Conservation (phyloP, 2,329 filamentous ascomycete species). For the Ophiostoma montium region DNA sequence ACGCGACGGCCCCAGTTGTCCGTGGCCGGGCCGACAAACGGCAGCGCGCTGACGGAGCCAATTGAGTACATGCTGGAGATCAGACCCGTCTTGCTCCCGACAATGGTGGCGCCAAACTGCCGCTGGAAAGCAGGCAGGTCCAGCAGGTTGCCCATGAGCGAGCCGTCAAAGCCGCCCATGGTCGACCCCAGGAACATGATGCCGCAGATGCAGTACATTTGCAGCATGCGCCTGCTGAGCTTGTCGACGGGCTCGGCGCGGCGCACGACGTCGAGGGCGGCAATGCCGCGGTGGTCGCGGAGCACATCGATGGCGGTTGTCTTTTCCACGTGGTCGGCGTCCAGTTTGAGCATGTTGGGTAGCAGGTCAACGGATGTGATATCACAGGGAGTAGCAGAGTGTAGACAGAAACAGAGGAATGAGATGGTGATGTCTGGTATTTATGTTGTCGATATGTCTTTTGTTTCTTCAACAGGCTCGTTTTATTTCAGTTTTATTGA, state of each 20-base stretch:
- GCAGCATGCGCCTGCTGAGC: slow-evolving; percentile 24
- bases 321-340: not conserved
- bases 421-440: too few relatives aligned
- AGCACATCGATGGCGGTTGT: slow-evolving; percentile 6
- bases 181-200: slow-evolving; percentile 39
- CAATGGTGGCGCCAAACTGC: slow-evolving; percentile 8
- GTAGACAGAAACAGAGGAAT: too few relatives aligned
- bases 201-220: slow-evolving; percentile 33
- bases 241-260: slow-evolving; percentile 6
- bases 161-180: slow-evolving; percentile 42
- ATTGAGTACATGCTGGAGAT: slow-evolving; percentile 4
- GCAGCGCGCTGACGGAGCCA: slow-evolving; percentile 2
- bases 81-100: slow-evolving; percentile 2
- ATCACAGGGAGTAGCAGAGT: too few relatives aligned
- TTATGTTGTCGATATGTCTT: too few relatives aligned
- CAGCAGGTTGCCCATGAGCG: slow-evolving; percentile 10
- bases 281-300: slow-evolving; percentile 3
- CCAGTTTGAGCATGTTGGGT: too few relatives aligned
- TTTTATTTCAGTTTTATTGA: too few relatives aligned
- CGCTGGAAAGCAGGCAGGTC: slow-evolving; percentile 7
- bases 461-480: too few relatives aligned
- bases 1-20: slow-evolving; percentile 3
- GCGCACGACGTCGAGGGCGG: slow-evolving; percentile 3
- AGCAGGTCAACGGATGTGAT: not conserved
- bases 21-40: slow-evolving; percentile 2